Evolutionary conservation across 2,329 filamentous ascomycete genomes (phyloP).

Genomic region (Pestalotiopsis sp.): DNA sequence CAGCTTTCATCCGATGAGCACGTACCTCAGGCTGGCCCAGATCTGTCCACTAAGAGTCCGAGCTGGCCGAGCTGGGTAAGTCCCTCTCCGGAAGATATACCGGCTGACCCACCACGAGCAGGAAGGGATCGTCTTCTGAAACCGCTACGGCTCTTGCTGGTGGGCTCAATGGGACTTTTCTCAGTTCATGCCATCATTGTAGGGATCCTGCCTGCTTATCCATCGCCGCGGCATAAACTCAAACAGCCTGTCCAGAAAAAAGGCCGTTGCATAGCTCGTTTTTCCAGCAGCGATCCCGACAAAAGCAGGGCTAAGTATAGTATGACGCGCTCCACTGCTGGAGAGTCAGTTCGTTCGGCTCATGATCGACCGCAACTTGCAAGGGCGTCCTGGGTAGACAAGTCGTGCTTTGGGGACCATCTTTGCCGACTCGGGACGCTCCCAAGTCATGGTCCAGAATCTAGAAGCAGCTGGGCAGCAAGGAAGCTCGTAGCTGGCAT

Average conservation of each 20-base stretch:
- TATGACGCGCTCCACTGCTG: background rate
- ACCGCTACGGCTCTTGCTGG: slow-evolving; percentile 8
- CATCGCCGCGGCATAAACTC: slow-evolving; percentile 10
- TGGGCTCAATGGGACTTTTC: background rate
- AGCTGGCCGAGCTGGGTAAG: slow-evolving; percentile 1
- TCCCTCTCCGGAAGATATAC: slow-evolving; percentile 13
- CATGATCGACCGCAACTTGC: slow-evolving; percentile 5
- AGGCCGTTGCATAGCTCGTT: background rate
- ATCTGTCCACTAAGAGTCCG: slow-evolving; percentile 5
- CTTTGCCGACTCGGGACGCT: background rate
- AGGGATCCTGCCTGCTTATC: background rate
- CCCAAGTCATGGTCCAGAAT: background rate
- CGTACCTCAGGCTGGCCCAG: background rate
- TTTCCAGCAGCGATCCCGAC: background rate
- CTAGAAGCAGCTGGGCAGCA: background rate
- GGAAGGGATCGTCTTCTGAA: slow-evolving; percentile 15
- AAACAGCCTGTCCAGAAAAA: background rate
- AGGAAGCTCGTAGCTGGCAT: background rate
- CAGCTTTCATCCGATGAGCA: slow-evolving; percentile 13
- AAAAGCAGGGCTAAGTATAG: slow-evolving; percentile 6
- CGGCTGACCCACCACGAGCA: slow-evolving; percentile 2
- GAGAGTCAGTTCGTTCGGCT: slow-evolving; percentile 3
- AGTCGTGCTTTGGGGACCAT: background rate
- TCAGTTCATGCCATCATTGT: background rate
- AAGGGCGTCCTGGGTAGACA: background rate